phyloP scores from a whole-genome alignment of 139 green algal genomes.

The Chlorella sp. region DNA sequence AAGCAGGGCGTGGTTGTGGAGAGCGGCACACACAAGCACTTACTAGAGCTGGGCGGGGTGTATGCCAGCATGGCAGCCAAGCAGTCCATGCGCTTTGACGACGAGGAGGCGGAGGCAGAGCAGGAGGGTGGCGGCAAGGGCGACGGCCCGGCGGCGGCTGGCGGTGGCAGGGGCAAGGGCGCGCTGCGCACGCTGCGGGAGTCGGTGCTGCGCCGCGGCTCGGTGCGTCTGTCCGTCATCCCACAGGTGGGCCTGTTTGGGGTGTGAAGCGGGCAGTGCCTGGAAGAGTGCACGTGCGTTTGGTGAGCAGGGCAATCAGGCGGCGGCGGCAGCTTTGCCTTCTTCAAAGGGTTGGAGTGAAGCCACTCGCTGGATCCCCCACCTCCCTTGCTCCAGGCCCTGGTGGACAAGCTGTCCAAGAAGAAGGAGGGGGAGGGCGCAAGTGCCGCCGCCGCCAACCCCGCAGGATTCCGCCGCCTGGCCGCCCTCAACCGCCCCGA shows the following conservation, averaged over 20 bases:
- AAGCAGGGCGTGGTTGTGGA: conserved; percentile 60
- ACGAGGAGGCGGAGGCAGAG: not conserved
- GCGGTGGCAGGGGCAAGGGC: not conserved
- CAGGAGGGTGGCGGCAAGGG: not conserved
- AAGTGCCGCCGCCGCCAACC: not conserved
- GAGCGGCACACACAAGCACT: conserved; percentile 68
- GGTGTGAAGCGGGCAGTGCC: not conserved
- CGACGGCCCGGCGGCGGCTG: not conserved
- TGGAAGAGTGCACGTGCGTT: not conserved
- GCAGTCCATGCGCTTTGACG: conserved; percentile 45
- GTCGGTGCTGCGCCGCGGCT: conserved; percentile 23
- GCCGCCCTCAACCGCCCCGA: conserved; percentile 7
- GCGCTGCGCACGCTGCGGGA: not conserved
- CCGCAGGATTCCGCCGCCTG: conserved; percentile 6
- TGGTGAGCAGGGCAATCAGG: not conserved
- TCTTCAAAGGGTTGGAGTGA: no score
- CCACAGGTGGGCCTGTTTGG: not conserved
- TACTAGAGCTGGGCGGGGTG: conserved; percentile 59
- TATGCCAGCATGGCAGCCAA: conserved; percentile 77
- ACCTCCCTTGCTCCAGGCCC: not conserved
- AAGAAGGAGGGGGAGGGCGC: not conserved
- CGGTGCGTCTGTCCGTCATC: conserved; percentile 26
- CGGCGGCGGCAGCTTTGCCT: no score
- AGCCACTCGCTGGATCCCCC: no score
- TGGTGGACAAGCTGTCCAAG: conserved; percentile 5